Evolutionary conservation across 192 early-diverging fungal species (phyloP), one percentile per base, ranked within the genome.

Genomic region (Chytriomyces sp.): DNA sequence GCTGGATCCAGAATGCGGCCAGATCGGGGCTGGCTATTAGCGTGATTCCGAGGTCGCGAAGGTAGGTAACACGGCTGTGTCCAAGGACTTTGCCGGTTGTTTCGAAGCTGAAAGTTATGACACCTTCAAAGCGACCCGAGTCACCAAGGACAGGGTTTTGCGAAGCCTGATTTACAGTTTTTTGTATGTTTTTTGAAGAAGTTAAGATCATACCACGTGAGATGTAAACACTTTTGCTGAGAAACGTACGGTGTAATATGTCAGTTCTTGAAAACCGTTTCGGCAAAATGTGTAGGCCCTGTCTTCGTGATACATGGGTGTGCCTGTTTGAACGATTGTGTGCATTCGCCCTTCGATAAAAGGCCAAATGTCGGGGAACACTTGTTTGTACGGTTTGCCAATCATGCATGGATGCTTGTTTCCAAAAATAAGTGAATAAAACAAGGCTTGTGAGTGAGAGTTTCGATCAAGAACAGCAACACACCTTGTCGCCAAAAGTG

Each of bases 391-490:
- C 16, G 64, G 64, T 49, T 78, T 75, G 0, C 82, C 82, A 2
- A 79, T 74, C 26, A 80, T 20, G 47, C 45, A 61, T 11, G 82
- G 82, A 60, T 83, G 82, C 62, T 83, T 77, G 23, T 35, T 28
- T 20, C 16, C 62, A 57, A 64, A 35, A 26, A 77, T 20, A 57
- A n/a, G 5, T 13, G 2, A 5, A 13, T n/a, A n/a, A n/a, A n/a
- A n/a, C n/a, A n/a, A n/a, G 53, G 20, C 20, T 57, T n/a, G 20
- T 57, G 35, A 35, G 53, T 57, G 16, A 57, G 20, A 0, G 16
- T n/a, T 20, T n/a, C 13, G 53, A 20, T 13, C 13, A 57, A 20
- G 20, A 57, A 3, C 45, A n/a, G 4, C 26, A 18, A 16, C 50
- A 7, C n/a, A 63, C 71, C 71, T 73, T 60, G 13, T 23, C 45